These are phyloP conservation scores for Pyrenophora teres DNA, from an alignment of 2,329 filamentous ascomycete genomes.

Conservation along the genomic window DNA sequence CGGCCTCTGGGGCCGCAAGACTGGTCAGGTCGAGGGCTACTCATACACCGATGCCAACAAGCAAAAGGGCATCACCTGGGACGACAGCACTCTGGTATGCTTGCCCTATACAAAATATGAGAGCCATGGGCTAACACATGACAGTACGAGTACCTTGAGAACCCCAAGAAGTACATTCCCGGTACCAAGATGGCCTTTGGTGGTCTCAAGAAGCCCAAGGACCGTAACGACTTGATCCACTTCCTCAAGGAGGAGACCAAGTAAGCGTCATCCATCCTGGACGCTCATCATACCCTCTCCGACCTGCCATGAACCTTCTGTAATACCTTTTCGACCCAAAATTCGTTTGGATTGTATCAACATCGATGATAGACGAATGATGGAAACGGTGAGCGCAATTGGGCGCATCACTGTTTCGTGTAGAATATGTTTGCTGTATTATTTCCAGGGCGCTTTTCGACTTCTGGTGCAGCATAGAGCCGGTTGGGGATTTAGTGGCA, in stretches of 20 bases:
- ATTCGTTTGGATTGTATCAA: constrained; percentile 44
- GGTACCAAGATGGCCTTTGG: constrained; percentile 99
- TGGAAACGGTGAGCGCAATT: constrained; percentile 33
- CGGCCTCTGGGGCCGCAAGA: constrained; percentile 97
- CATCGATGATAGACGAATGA: constrained; percentile 49
- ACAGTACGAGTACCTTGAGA: constrained; percentile 97
- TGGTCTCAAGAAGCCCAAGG: constrained; percentile 99
- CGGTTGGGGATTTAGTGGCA: constrained; percentile 43
- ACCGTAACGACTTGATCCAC: constrained; percentile 97
- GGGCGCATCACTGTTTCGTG: constrained; percentile 33
- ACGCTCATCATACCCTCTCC: constrained; percentile 22
- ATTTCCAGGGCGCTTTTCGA: constrained; percentile 39
- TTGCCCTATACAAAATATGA: not conserved
- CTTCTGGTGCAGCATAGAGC: constrained; percentile 42
- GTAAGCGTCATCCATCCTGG: constrained; percentile 57
- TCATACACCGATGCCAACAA: constrained; percentile 99
- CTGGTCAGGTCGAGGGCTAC: constrained; percentile 88
- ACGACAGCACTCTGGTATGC: constrained; percentile 79
- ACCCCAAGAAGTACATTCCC: constrained; percentile 99
- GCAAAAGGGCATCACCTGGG: constrained; percentile 89
- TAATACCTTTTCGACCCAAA: constrained; percentile 31
- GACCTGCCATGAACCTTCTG: constrained; percentile 35
- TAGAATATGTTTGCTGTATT: constrained; percentile 46
- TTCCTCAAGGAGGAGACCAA: constrained; percentile 72
- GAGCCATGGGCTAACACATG: constrained; percentile 17